Base-by-base conservation (phyloP, 106 monocot genomes). In the Dendrobium officinale region DNA sequence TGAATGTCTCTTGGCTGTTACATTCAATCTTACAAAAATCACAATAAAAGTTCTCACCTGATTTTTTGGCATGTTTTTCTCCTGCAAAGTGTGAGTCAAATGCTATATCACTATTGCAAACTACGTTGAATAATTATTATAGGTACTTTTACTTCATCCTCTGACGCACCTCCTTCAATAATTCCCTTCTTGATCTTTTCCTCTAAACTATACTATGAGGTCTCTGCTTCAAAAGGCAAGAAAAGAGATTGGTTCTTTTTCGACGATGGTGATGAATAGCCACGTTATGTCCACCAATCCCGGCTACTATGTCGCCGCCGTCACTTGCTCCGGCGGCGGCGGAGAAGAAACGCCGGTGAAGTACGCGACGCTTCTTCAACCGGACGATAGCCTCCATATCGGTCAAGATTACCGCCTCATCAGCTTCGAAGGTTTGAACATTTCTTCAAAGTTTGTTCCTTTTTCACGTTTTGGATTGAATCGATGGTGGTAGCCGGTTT, bases 341-440 rank as follows among this genome's bases (percentile, higher is more conserved):
- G 37, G 33, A 2, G 74, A n/a, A 18, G 74, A 19, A 7, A 33
- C 75, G 8, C 9, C 82, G 33, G 87, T 82, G 81, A 89, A 87
- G 85, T 75, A 87, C 49, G 81, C 89, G 54, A 89, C 85, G 85
- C 84, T 92, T 73, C 92, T 92, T 42, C 82, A 84, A 17, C 89
- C 92, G 3, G 87, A 87, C 58, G 92, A 92, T 42, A 83, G 61
- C 11, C 89, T 92, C 42, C 83, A 75, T n/a, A 68, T 89, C 20
- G 89, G 89, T 79, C 85, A 89, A 20, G 85, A 18, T 33, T 48
- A 55, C 68, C 79, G 59, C 67, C 75, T 19, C 67, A 37, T 70
- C 29, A 70, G 70, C 70, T 70, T 22, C 15, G 70, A 70, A 70
- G 70, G 70, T 70, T 70, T 0, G 0, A 4, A 0, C 37, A 10